Evolutionary conservation across 768 basidiomycete genomes (phyloP), one percentile per base, ranked within the genome.

Genomic region (Macrolepiota fuliginosa): DNA sequence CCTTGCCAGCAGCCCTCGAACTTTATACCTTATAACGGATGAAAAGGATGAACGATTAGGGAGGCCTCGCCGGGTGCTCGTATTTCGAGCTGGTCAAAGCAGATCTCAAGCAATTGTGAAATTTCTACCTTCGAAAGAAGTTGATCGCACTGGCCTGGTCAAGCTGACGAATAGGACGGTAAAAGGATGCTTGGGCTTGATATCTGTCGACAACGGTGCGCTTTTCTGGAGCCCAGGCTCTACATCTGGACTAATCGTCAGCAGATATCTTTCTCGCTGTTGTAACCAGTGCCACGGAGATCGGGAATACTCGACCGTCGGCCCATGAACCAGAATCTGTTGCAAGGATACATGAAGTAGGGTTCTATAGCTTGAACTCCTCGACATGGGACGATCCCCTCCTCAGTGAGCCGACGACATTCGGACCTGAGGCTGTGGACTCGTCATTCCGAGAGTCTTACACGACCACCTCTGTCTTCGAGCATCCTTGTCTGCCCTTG

Each of bases 401-500:
- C 13, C 74, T 79, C 25, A 76, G 77, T 56, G 87, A 90, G 60
- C 71, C 80, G n/a, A 69, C 80, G n/a, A 69, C 79, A 49, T 69
- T 84, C n/a, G 81, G 78, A 53, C 83, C 83, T 3, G 90, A 92
- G 58, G 75, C 73, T 19, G 65, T 77, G 12, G 89, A 91, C 62
- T 58, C 76, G 15, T 70, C 75, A 65, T 73, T 73, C 57, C 79
- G 84, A 56, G 81, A 87, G 37, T 73, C 76, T 47, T 85, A 84
- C 65, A 70, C 77, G 15, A 68, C 75, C 40, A 67, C 84, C 10
- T 79, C 79, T n/a, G 78, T 89, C 25, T 87, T 89, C 69, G 94
- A 96, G 68, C 94, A 98, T 68, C 97, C 97, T 1, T 98, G 96
- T 72, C 72, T 85, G 63, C 90, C 94, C 0, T 83, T 98, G 68